Evolutionary conservation across 805 yeast genomes (phyloP).

Genomic region (Yamadazyma scolyti): DNA sequence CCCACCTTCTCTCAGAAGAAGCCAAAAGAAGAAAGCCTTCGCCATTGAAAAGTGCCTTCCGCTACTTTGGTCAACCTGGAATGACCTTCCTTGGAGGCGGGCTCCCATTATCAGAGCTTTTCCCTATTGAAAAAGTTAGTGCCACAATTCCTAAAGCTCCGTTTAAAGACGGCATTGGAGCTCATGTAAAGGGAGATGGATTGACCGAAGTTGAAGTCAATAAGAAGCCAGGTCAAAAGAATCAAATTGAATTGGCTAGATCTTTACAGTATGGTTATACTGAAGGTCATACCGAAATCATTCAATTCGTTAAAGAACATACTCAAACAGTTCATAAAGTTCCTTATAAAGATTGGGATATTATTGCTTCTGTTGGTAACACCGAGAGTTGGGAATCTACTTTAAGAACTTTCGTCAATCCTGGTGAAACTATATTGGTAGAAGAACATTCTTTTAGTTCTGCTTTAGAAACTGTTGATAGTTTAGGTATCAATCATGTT

Average conservation of each 20-base stretch:
- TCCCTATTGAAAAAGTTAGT: conserved; percentile 80
- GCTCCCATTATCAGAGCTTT: conserved; percentile 83
- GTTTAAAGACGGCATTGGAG: conserved; percentile 72
- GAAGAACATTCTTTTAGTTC: conserved; percentile 85
- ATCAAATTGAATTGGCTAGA: conserved; percentile 70
- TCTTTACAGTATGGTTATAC: conserved; percentile 92
- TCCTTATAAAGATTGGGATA: conserved; percentile 63
- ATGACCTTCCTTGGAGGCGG: conserved; percentile 94
- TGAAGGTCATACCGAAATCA: conserved; percentile 72
- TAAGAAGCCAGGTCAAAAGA: conserved; percentile 22
- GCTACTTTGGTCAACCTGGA: conserved; percentile 67
- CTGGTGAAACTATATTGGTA: conserved; percentile 78
- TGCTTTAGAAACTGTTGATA: conserved; percentile 76
- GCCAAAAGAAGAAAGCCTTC: conserved; percentile 74
- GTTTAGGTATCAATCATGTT: conserved; percentile 62
- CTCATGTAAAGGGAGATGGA: conserved; percentile 45
- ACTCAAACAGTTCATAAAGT: conserved; percentile 48
- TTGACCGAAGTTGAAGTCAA: conserved; percentile 41
- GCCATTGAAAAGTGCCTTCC: conserved; percentile 80
- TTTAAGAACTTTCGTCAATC: conserved; percentile 69
- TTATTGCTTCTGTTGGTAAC: conserved; percentile 72
- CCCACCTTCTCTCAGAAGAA: conserved; percentile 74
- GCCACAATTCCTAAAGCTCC: conserved; percentile 79
- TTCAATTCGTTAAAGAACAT: conserved; percentile 72
- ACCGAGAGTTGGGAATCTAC: conserved; percentile 88